phyloP scores from a whole-genome alignment of 164 flowering plant species.

The Tetrastigma voinierianum region DNA sequence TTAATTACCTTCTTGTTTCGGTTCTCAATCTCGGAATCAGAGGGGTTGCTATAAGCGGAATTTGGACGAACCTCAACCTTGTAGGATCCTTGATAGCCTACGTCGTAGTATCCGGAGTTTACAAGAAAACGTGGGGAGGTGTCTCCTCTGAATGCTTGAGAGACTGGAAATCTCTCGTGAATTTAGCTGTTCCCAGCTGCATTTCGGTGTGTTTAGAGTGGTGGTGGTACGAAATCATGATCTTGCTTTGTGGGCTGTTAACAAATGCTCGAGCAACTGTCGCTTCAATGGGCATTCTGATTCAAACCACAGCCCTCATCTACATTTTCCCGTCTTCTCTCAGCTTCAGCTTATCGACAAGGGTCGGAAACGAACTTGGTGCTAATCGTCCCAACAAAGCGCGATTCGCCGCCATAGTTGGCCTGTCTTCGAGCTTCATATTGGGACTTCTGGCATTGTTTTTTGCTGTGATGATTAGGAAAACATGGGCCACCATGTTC shows the following conservation, averaged over 20 bases:
- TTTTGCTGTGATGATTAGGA: slow-evolving; percentile 50
- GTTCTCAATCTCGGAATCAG: slow-evolving; percentile 50
- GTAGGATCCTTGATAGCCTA: slow-evolving; percentile 45
- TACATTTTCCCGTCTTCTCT: slow-evolving; percentile 85
- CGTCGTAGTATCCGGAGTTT: slow-evolving; percentile 39
- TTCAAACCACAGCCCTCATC: slow-evolving; percentile 72
- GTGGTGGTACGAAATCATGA: slow-evolving; percentile 96
- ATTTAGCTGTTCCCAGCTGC: slow-evolving; percentile 73
- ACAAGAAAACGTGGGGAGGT: slow-evolving; percentile 59
- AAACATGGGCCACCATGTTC: slow-evolving; percentile 62
- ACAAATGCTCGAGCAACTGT: slow-evolving; percentile 64
- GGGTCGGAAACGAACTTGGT: slow-evolving; percentile 75
- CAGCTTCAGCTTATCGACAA: slow-evolving; percentile 65
- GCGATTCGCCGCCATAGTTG: slow-evolving; percentile 39
- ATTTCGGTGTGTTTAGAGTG: slow-evolving; percentile 78
- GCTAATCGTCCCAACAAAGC: slow-evolving; percentile 56
- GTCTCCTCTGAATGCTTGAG: slow-evolving; percentile 40
- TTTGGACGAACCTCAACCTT: slow-evolving; percentile 59
- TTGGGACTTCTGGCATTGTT: slow-evolving; percentile 52
- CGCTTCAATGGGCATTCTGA: slow-evolving; percentile 81
- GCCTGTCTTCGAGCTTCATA: slow-evolving; percentile 40
- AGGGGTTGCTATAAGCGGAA: slow-evolving; percentile 65
- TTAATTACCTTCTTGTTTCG: slow-evolving; percentile 57
- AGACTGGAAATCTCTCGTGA: slow-evolving; percentile 47
- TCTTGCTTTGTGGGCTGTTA: slow-evolving; percentile 62